Base-by-base conservation (phyloP, 495 filamentous ascomycete genomes). In the Neurospora terricola region DNA sequence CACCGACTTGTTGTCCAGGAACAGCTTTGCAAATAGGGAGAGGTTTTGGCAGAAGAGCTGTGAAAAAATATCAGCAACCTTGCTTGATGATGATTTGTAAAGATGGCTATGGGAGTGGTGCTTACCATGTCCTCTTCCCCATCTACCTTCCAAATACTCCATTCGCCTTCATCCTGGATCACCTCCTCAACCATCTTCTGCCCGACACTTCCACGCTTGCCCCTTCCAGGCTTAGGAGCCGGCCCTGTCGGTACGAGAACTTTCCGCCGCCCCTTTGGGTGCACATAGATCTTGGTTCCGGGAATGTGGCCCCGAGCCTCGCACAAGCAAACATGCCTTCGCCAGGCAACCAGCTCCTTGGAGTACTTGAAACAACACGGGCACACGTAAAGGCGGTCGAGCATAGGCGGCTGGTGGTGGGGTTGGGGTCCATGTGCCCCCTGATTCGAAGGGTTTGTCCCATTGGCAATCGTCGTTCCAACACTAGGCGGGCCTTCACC, bases 1-100 rank as follows among this genome's bases (percentile, higher is more conserved):
- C 73, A 99, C 94, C 27, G 93, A 96, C 80, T 99, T 99, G 79
- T 94, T 97, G 80, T 98, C 94, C 71, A 99, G 90, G 81, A 97
- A 99, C 70, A 99, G 88, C 78, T 98, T 98, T n/a, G 94, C 93
- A 81, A 98, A 97, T 48, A 99, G 91, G 23, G 92, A 97, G 71
- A 99, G 87, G 78, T 97, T 97, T 82, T 98, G 96, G 75, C 92
- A 93, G 82, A 94, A 99, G 16, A 97, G 88, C 89, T 97, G 79
- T 45, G 18, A 27, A 59, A 38, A 37, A n/a, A 38, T 59, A 42
- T 75, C 38, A 71, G 73, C 9, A n/a, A 16, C 27, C 39, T 30
- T 6, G 23, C 21, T 12, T 27, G 21, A 54, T 54, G 10, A 23
- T 36, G 23, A 4, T n/a, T 23, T 37, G 11, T 14, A 48, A 75